phyloP scores from a whole-genome alignment of 2,329 filamentous ascomycete genomes.

The Colletotrichum simmondsii region DNA sequence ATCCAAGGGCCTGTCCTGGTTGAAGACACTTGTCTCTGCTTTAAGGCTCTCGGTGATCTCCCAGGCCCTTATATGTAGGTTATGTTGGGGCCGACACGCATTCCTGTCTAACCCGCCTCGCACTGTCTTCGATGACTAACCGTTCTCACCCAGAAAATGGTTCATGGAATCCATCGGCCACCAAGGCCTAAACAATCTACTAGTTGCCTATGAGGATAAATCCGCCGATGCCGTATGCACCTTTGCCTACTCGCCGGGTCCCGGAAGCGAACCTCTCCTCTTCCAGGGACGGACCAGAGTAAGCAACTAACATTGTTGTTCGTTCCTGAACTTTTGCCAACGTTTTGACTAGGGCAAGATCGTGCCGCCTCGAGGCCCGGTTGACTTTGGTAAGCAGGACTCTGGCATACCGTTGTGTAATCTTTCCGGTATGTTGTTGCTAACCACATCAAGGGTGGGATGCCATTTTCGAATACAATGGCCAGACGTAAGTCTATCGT shows the following conservation, averaged over 20 bases:
- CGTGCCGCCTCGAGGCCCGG: conserved; percentile 83
- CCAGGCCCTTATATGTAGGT: conserved; percentile 95
- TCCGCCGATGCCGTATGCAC: conserved; percentile 94
- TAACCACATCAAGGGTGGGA: conserved; percentile 80
- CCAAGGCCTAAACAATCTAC: conserved; percentile 87
- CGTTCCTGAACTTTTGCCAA: not conserved
- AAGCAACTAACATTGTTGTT: conserved; percentile 41
- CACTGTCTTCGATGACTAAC: not conserved
- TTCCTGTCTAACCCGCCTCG: not conserved
- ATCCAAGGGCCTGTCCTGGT: conserved; percentile 89
- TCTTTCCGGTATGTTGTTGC: conserved; percentile 14
- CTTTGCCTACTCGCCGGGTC: conserved; percentile 90
- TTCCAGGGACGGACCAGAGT: conserved; percentile 93
- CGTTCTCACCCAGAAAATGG: conserved; percentile 79
- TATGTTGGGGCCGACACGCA: not conserved
- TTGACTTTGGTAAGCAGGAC: conserved; percentile 78
- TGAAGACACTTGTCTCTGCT: conserved; percentile 95
- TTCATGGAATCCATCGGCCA: conserved; percentile 88
- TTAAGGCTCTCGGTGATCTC: conserved; percentile 88
- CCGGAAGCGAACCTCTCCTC: conserved; percentile 83
- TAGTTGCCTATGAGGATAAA: conserved; percentile 90
- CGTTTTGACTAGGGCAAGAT: conserved; percentile 71
- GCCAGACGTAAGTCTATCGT: conserved; percentile 72
- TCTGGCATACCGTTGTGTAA: not conserved
- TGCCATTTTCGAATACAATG: conserved; percentile 93